A percentile compares a stretch with the other conserved stretches of the same genome.
These are phyloP conservation scores for Parmelia sp. DNA, from an alignment of 495 filamentous ascomycete species.

Conservation along the genomic window DNA sequence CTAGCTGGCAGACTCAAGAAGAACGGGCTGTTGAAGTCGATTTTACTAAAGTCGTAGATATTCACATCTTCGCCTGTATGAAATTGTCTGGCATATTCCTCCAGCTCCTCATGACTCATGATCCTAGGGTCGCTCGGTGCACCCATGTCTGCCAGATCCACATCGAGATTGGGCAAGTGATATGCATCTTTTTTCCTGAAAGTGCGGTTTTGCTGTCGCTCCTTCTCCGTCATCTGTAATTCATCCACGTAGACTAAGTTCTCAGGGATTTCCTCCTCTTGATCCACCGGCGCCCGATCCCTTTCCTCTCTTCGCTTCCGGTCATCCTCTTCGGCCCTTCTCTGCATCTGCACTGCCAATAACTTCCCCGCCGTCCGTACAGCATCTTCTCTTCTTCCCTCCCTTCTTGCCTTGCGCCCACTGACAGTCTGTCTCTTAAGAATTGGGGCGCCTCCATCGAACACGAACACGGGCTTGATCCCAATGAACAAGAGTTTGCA, in stretches of 20 bases:
- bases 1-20: conserved; percentile 82
- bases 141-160: conserved; percentile 74
- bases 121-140: conserved; percentile 85
- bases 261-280: conserved; percentile 60
- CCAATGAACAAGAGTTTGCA: conserved; percentile 95
- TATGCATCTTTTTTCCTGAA: conserved; percentile 92
- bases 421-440: conserved; percentile 88
- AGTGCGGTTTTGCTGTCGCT: conserved; percentile 64
- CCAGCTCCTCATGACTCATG: conserved; percentile 87
- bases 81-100: conserved; percentile 89
- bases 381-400: conserved; percentile 90
- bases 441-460: conserved; percentile 88
- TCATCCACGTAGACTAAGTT: conserved; percentile 86
- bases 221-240: conserved; percentile 67
- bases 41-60: conserved; percentile 97
- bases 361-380: conserved; percentile 81
- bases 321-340: conserved; percentile 76
- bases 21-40: conserved; percentile 91
- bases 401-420: conserved; percentile 67
- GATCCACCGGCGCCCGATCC: conserved; percentile 30
- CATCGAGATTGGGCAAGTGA: conserved; percentile 79
- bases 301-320: conserved; percentile 52
- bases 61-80: conserved; percentile 92
- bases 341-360: conserved; percentile 86
- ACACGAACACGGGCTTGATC: conserved; percentile 96